Evolutionary conservation across 2,329 filamentous ascomycete species (phyloP), one percentile per base, ranked within the genome.

Genomic region (Aspergillus hiratsukae): DNA sequence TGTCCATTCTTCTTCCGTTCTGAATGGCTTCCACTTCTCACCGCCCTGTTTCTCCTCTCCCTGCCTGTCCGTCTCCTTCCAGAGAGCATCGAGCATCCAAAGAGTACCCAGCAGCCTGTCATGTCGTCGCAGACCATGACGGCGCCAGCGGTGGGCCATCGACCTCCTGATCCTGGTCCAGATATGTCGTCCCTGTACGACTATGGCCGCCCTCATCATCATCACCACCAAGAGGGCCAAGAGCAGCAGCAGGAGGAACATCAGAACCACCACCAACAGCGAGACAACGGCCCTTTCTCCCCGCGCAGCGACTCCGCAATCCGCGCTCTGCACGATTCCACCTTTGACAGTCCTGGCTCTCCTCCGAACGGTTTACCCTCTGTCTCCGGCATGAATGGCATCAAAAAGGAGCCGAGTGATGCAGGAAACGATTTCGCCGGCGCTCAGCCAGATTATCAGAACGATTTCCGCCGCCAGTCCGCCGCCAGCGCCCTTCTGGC

Each of bases 41-140:
- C 49, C 49, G 49, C 35, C 49, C 35, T 17, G 49, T 10, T 51
- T 64, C 63, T 64, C 63, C 63, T 62, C 57, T 58, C 59, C 56
- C 58, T 59, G 65, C 60, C 59, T 60, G 59, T 52, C 60, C 54
- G 60, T 59, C 61, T 62, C 52, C 57, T 60, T 61, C 53, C 55
- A 46, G 43, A 46, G 21, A 46, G 43, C 43, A 27, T 46, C 43
- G 43, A 46, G 43, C 23, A 21, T 21, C 21, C 21, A 3, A 23
- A 14, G 21, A 14, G 21, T 56, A 57, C 62, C 61, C 66, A 64
- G 52, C 63, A 68, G 69, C 67, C 66, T 74, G 71, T 71, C 72
- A 75, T 76, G 74, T 76, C 74, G 71, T 76, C 74, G 69, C 74
- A 75, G 72, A 75, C 74, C 72, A 75, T 76, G 74, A 75, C 73